These are phyloP conservation scores for Clonostachys rosea DNA, from an alignment of 2,329 filamentous ascomycete genomes.

Conservation along the genomic window DNA sequence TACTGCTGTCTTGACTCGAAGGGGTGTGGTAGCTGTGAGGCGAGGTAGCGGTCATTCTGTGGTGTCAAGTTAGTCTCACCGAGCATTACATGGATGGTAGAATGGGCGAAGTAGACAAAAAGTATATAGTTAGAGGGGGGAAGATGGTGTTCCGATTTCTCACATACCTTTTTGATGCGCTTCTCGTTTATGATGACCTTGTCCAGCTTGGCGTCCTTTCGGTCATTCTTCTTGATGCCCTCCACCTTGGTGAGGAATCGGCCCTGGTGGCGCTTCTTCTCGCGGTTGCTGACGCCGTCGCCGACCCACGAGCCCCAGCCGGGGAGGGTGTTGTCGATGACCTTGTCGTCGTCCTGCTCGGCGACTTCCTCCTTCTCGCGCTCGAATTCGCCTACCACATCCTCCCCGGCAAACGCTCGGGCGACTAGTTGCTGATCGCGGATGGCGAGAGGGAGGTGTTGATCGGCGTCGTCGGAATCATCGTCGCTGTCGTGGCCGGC, in stretches of 20 bases:
- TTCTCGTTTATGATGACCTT: conserved; percentile 93
- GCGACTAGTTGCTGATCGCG: conserved; percentile 67
- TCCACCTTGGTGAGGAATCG: conserved; percentile 62
- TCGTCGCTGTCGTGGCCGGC: conserved; percentile 36
- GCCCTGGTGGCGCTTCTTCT: conserved; percentile 58
- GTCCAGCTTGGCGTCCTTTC: conserved; percentile 78
- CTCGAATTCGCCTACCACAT: conserved; percentile 76
- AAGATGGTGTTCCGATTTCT: neutral
- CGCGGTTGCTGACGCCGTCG: conserved; percentile 69
- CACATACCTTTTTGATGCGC: conserved; percentile 72
- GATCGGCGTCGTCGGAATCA: conserved; percentile 19
- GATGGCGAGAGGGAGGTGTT: conserved; percentile 51
- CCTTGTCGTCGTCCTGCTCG: conserved; percentile 76
- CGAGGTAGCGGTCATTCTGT: conserved; percentile 82
- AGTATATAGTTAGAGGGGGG: neutral
- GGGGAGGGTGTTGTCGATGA: conserved; percentile 78
- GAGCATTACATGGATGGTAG: neutral
- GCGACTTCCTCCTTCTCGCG: conserved; percentile 71
- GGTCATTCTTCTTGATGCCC: conserved; percentile 70
- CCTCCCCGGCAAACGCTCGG: conserved; percentile 82
- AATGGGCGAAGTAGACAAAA: neutral
- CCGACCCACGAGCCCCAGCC: conserved; percentile 95
- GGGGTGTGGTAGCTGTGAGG: conserved; percentile 77
- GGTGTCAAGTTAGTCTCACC: neutral
- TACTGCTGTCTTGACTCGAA: conserved; percentile 88